Base-by-base conservation (phyloP, 139 green algal species). In the Picochlorum sp. region DNA sequence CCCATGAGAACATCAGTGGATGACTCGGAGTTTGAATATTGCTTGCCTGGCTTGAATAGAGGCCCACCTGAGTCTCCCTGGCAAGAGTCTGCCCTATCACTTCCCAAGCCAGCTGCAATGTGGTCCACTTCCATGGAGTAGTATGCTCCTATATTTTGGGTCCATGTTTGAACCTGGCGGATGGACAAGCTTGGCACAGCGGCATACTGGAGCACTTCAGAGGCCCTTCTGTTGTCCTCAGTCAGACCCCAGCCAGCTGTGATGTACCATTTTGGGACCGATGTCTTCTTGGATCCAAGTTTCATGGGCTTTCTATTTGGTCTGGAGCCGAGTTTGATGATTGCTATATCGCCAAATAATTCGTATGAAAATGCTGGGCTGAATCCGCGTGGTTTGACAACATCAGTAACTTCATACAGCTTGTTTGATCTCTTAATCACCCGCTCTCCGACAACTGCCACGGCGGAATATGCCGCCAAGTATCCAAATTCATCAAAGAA, bases 121-220 rank as follows among this genome's bases (percentile, higher is more conserved):
- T 59, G n/a, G 26, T 59, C 51, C 23, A 30, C 23, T 28, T 59
- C 51, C 23, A 59, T 59, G 21, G 20, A 30, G n/a, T 20, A 54
- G n/a, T 54, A 54, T 54, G n/a, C 18, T 8, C 47, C 47, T 9
- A 21, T 9, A 54, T 21, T 54, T 13, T 20, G 18, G n/a, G 47
- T 21, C 47, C 47, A 54, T 26, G 2, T 14, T 26, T 54, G 16
- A 20, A 54, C 47, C n/a, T 54, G 47, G 18, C 47, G 16, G 18
- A 54, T 9, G n/a, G 18, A 26, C 47, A 54, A 1, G n/a, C 47
- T 54, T 54, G 47, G 47, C 47, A 54, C 47, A 16, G 47, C 47
- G n/a, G 47, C 47, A 54, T 54, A 54, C 47, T 26, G 16, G 16
- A 54, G n/a, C 16, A 26, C 47, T 26, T 54, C 47, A 54, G 47